Percentiles rank a stretch among this genome's conserved stretches.
Evolutionary conservation across 108 stramenopile genomes (phyloP).

Genomic region (Nitzschia palea): DNA sequence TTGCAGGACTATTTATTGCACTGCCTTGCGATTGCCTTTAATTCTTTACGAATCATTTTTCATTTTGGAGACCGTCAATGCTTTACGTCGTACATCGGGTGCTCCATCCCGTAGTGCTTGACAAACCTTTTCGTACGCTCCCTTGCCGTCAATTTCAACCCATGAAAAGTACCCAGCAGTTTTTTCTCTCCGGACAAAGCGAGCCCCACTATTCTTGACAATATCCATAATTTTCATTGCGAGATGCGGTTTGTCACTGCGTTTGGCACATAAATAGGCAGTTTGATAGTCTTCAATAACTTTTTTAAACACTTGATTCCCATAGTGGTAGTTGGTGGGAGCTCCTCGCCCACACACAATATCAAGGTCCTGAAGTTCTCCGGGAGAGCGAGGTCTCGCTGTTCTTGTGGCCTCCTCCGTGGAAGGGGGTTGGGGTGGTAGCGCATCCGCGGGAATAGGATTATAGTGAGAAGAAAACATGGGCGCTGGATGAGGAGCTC

Average conservation of each 20-base stretch:
- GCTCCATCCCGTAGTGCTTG: constrained; percentile 70
- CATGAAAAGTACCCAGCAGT: constrained; percentile 26
- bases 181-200: constrained; percentile 52
- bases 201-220: constrained; percentile 49
- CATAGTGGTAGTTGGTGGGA: constrained; percentile 43
- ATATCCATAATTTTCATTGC: constrained; percentile 58
- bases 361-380: constrained; percentile 32
- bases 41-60: too few relatives aligned
- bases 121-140: constrained; percentile 65
- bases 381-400: neutral
- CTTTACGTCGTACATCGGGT: constrained; percentile 32
- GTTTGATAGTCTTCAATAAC: constrained; percentile 31
- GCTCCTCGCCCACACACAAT: constrained; percentile 52
- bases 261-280: constrained; percentile 38
- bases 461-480: neutral
- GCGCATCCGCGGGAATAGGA: too few relatives aligned
- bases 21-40: too few relatives aligned
- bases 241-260: constrained; percentile 58
- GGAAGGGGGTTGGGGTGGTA: too few relatives aligned
- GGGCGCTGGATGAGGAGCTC: neutral
- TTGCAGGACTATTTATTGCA: too few relatives aligned
- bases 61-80: constrained; percentile 4
- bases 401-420: too few relatives aligned
- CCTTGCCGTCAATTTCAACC: constrained; percentile 59
- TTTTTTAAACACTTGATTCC: constrained; percentile 39